Base-by-base conservation (phyloP, 441 rosid genomes). In the Bocquillonia castaneifolia region DNA sequence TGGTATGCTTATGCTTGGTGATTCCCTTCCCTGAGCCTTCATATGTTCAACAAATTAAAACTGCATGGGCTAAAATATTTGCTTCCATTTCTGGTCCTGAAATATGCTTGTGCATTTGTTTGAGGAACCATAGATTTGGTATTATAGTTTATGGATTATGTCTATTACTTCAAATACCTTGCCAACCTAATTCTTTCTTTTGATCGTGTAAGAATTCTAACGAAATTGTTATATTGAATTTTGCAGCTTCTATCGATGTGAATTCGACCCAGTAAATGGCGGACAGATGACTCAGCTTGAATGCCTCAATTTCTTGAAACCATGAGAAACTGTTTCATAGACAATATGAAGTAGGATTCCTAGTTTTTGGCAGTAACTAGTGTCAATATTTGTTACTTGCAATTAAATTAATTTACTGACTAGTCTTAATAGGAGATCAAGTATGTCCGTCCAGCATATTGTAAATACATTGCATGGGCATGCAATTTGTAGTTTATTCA, bases 231-330 rank as follows among this genome's bases (percentile, higher is more conserved):
- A 1, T 14, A 7, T 68, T 8, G 55, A 23, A 5, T 28, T 36
- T 14, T 71, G 79, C 88, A 86, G 90, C 79, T 84, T 83, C 48
- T 76, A 73, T 48, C 75, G 75, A 69, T 85, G 84, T 40, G 67
- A 64, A 71, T 83, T 81, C 50, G 81, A 85, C 22, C 83, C 84
- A 0, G 67, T 34, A n/a, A 59, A 31, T 3, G 85, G 90, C 3
- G 90, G 86, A 70, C 78, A 79, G 69, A 86, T 86, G 86, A 73
- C 25, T 42, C 88, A 72, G 68, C 75, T 82, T 10, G 83, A 84
- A 54, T 56, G 75, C 72, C 63, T 68, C 69, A 82, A 76, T 70
- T 79, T 82, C 71, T 72, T 86, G 34, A 36, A 32, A 15, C 53
- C 66, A 1, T 78, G 63, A 3, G 76, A 53, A 70, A 15, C 65